Conservation (phyloP, 345 rosid genomes). For the Brassica juncea region DNA sequence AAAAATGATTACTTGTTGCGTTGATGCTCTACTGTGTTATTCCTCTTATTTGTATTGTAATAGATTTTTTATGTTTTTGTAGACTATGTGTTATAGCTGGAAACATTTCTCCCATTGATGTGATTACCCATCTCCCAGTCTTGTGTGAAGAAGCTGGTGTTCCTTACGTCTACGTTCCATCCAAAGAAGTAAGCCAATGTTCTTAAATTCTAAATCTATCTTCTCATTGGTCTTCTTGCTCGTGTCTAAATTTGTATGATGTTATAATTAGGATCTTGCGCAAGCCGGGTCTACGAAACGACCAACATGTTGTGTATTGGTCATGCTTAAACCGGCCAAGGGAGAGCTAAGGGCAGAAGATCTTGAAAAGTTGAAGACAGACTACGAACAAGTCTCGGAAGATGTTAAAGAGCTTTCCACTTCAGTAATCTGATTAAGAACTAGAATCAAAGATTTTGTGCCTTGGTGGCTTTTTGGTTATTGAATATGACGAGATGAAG, state of each 20-base stretch:
- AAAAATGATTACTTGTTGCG: not conserved
- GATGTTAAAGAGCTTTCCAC: slow-evolving; percentile 69
- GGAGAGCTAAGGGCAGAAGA: slow-evolving; percentile 74
- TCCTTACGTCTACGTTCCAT: slow-evolving; percentile 83
- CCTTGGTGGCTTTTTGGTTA: not conserved
- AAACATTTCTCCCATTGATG: slow-evolving; percentile 98
- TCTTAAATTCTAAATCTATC: not conserved
- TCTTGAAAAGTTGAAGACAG: slow-evolving; percentile 63
- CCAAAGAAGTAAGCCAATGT: slow-evolving; percentile 71
- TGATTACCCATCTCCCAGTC: slow-evolving; percentile 90
- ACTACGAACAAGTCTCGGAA: slow-evolving; percentile 57
- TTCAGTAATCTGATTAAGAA: slow-evolving; percentile 44
- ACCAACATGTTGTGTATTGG: slow-evolving; percentile 94
- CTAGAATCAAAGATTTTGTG: slow-evolving; percentile 17
- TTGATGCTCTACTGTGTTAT: not conserved
- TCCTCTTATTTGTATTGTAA: not conserved
- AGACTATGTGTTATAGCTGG: slow-evolving; percentile 95
- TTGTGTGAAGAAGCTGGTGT: slow-evolving; percentile 87
- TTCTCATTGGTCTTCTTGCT: not conserved
- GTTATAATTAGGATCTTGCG: slow-evolving; percentile 73
- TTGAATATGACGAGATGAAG: slow-evolving; percentile 8
- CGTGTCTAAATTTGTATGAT: not conserved
- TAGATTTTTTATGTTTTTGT: slow-evolving; percentile 22
- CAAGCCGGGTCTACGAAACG: slow-evolving; percentile 90
- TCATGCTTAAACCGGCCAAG: slow-evolving; percentile 74